Conservation (phyloP, 768 basidiomycete genomes). For the Epithele typhae region DNA sequence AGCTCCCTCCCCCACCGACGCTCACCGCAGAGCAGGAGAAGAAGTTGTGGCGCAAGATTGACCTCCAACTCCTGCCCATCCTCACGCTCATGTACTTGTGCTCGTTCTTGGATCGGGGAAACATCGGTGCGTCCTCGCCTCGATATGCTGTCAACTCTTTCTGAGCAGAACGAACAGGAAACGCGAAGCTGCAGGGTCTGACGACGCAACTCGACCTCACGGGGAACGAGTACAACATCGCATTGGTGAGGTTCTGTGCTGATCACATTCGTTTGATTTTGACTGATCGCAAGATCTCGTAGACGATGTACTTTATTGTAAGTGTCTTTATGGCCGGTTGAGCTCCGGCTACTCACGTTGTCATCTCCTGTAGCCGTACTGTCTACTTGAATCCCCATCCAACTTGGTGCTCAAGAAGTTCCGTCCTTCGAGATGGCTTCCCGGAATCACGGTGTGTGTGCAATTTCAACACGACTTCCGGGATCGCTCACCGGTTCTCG, state of each 20-base stretch:
- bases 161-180: conserved; percentile 18
- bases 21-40: conserved; percentile 40
- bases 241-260: conserved; percentile 39
- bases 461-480: no score
- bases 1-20: no score
- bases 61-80: conserved; percentile 27
- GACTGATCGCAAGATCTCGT: neutral
- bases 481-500: neutral
- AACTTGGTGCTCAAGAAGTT: conserved; percentile 63
- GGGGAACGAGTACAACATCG: conserved; percentile 62
- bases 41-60: conserved; percentile 27
- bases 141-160: no score
- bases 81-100: conserved; percentile 28
- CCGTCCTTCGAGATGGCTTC: conserved; percentile 67
- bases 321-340: no score
- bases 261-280: neutral
- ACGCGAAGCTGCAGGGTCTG: conserved; percentile 41
- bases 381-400: conserved; percentile 63
- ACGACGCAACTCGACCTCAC: conserved; percentile 48
- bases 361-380: conserved; percentile 53
- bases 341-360: no score
- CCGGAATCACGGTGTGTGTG: conserved; percentile 42
- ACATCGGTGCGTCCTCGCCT: conserved; percentile 13
- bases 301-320: conserved; percentile 74
- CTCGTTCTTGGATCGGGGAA: conserved; percentile 26